Evolutionary conservation across 108 stramenopile genomes (phyloP), one percentile per base, ranked within the genome.

Genomic region (Skeletonema costatum): DNA sequence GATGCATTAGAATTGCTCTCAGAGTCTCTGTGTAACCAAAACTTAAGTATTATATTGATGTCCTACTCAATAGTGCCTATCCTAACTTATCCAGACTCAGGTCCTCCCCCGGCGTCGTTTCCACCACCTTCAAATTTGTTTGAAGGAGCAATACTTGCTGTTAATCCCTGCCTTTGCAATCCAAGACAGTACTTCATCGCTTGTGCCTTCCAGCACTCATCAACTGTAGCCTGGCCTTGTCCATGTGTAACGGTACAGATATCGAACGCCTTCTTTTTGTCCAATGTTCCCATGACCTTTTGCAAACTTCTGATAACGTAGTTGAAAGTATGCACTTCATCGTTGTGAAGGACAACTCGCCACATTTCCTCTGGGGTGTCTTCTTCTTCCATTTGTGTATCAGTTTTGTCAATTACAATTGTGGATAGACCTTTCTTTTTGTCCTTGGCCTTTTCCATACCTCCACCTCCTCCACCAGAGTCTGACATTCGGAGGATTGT

Each of bases 251-350:
- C 82, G 17, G 92, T 88, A 73, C 94, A 96, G 74, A 98, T 92
- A 75, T 97, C 92, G 75, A 94, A 92, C 13, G 97, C 93, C 61
- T 93, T 94, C 70, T 93, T 93, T 61, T 88, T 85, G 64, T 93
- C 92, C 63, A 94, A 66, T n/a, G 90, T 93, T 60, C 91, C 92
- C 36, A 95, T 90, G 38, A 91, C 92, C 78, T 96, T 97, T 73
- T 85, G 87, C 63, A 97, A 84, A 86, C 86, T 88, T 58, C 90
- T 86, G 66, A 95, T 91, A n/a, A 98, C 97, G 68, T 98, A 98
- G 66, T 97, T 92, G 83, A 98, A 97, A 1, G 96, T 97, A 83
- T 98, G 96, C 25, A 97, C 93, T 77, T 97, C 96, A 84, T 98
- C 97, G 80, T 98, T 97, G 88, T 98, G 97, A 38, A 98, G 86